Percentiles rank a stretch among this genome's conserved stretches.
phyloP scores from a whole-genome alignment of 1,284 basidiomycete species.

The Heterobasidion parviporum region DNA sequence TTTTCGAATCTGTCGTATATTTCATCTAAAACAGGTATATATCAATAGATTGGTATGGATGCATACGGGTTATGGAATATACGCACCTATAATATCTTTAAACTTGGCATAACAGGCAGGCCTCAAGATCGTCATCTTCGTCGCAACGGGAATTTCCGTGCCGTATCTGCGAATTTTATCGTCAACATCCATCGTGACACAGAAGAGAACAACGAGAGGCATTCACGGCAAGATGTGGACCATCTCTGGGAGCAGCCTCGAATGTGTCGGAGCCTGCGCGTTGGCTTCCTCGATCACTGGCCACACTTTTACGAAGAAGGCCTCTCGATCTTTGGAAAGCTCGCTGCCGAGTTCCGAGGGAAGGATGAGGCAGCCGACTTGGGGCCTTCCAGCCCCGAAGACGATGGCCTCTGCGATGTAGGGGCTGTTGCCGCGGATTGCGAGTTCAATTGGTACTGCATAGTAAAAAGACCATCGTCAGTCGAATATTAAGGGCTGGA shows the following conservation, averaged over 20 bases:
- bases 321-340: conserved; percentile 20
- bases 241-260: conserved; percentile 42
- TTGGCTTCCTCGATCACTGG: conserved; percentile 45
- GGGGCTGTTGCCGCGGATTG: not conserved
- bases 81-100: conserved; percentile 29
- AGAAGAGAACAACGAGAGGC: conserved; percentile 7
- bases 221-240: conserved; percentile 34
- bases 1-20: not conserved
- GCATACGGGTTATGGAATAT: conserved; percentile 7
- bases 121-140: conserved; percentile 37
- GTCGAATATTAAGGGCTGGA: conserved; percentile 15
- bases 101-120: conserved; percentile 42
- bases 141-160: conserved; percentile 33
- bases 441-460: not conserved
- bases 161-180: conserved; percentile 9
- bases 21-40: not conserved
- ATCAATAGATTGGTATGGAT: not conserved
- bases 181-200: not conserved
- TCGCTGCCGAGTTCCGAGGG: conserved; percentile 37
- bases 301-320: conserved; percentile 34
- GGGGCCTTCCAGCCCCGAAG: conserved; percentile 46
- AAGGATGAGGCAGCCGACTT: conserved; percentile 48
- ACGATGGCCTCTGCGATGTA: conserved; percentile 36
- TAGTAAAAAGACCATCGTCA: not conserved
- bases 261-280: conserved; percentile 41